A percentile compares a stretch with the other conserved stretches of the same genome.
These are phyloP conservation scores for Penicillium sp. DNA, from an alignment of 2,329 filamentous ascomycete genomes.

Conservation along the genomic window DNA sequence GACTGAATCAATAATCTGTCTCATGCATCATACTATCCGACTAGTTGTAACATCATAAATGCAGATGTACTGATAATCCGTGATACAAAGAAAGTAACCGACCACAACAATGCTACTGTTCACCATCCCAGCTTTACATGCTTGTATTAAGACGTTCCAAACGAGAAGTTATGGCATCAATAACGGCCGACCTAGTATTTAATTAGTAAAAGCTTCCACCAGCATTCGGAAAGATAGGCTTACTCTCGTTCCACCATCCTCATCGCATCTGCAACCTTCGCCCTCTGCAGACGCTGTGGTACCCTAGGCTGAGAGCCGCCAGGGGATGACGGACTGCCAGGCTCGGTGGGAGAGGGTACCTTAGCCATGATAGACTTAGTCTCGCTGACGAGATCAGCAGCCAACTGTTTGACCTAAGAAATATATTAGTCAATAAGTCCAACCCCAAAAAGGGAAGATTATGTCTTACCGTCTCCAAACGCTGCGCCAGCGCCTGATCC, in stretches of 20 bases:
- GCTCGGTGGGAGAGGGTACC: conserved; percentile 29
- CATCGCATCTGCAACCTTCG: conserved; percentile 54
- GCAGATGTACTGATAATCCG: background rate
- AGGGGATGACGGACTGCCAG: conserved; percentile 35
- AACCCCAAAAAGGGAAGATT: background rate
- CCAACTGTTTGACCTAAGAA: conserved; percentile 45
- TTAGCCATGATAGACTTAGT: conserved; percentile 39
- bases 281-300: conserved; percentile 49
- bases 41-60: background rate
- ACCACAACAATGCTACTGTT: background rate
- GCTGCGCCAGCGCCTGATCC: conserved; percentile 33
- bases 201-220: conserved; percentile 3
- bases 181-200: conserved; percentile 44
- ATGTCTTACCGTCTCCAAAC: conserved; percentile 46
- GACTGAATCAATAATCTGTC: background rate
- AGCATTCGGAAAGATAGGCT: conserved; percentile 20
- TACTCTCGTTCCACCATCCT: conserved; percentile 56
- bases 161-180: conserved; percentile 48
- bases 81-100: background rate
- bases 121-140: conserved; percentile 21
- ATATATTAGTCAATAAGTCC: conserved; percentile 17
- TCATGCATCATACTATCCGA: background rate
- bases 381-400: conserved; percentile 42
- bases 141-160: conserved; percentile 45
- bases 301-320: conserved; percentile 37